Percentiles rank a stretch among this genome's conserved stretches.
These are phyloP conservation scores for Chrysoporthe austroafricana DNA, from an alignment of 2,329 filamentous ascomycete species.

Conservation along the genomic window DNA sequence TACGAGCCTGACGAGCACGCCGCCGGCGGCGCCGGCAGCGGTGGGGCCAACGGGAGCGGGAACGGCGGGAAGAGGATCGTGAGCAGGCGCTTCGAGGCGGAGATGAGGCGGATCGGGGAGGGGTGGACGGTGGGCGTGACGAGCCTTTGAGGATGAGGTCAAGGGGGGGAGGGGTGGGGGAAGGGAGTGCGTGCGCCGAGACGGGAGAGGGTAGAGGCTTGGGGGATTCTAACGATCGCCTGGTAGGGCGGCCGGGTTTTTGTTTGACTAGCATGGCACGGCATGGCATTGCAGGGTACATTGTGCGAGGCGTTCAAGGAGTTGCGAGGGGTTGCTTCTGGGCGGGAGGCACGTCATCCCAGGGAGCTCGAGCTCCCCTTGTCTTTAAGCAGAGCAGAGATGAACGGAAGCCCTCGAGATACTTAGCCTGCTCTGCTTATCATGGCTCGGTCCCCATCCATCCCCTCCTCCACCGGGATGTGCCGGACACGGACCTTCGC, in stretches of 20 bases:
- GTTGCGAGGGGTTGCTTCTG: not conserved
- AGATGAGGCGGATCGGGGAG: slow-evolving; percentile 85
- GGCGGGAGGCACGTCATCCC: not conserved
- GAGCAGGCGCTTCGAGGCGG: slow-evolving; percentile 77
- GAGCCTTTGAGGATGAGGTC: slow-evolving; percentile 50
- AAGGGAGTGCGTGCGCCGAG: no score
- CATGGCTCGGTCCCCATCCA: not conserved
- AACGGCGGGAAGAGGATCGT: slow-evolving; percentile 80
- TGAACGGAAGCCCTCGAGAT: not conserved
- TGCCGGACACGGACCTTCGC: not conserved
- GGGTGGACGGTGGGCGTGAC: slow-evolving; percentile 77
- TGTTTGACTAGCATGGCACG: not conserved
- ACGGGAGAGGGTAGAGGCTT: no score
- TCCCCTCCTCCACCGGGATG: not conserved
- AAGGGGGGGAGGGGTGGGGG: no score
- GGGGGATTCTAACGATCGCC: no score
- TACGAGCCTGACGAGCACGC: slow-evolving; percentile 83
- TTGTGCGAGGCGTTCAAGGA: slow-evolving; percentile 14
- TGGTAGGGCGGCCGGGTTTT: no score
- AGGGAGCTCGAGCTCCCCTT: not conserved
- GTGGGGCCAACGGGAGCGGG: slow-evolving; percentile 57
- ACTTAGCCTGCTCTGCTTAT: not conserved
- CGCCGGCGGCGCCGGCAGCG: slow-evolving; percentile 54
- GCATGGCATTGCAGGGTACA: not conserved
- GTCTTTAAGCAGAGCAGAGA: not conserved